These are phyloP conservation scores for Candida morakotiae DNA, from an alignment of 805 yeast genomes.

Conservation along the genomic window DNA sequence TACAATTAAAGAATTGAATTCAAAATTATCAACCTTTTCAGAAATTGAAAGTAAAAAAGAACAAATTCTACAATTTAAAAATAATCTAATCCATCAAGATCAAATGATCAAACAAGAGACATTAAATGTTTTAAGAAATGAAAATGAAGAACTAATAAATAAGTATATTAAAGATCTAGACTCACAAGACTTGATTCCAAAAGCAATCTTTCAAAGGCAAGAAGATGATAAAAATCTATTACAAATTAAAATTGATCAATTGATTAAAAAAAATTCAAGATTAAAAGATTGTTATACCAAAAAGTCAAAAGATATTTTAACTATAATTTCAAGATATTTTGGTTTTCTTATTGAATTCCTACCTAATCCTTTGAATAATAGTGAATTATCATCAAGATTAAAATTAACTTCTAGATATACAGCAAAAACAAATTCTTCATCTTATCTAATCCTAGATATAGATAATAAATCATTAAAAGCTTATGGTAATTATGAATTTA, in stretches of 20 bases:
- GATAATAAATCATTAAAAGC: conserved; percentile 53
- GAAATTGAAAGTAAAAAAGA: conserved; percentile 17
- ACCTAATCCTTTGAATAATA: conserved; percentile 38
- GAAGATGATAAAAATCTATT: conserved; percentile 48
- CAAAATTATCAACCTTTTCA: conserved; percentile 26
- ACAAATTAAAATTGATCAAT: conserved; percentile 44
- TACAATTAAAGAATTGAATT: conserved; percentile 30
- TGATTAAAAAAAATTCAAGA: conserved; percentile 50
- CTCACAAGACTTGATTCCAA: conserved; percentile 44
- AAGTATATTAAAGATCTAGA: conserved; percentile 14
- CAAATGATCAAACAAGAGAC: conserved; percentile 56
- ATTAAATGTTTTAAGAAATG: conserved; percentile 48
- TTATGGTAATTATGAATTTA: conserved; percentile 37
- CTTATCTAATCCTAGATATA: conserved; percentile 56
- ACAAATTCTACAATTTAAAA: conserved; percentile 57
- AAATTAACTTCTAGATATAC: conserved; percentile 47
- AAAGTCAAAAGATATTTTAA: conserved; percentile 69
- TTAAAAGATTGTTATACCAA: conserved; percentile 54
- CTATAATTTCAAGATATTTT: conserved; percentile 59
- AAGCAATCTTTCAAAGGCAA: conserved; percentile 58
- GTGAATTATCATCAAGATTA: conserved; percentile 49
- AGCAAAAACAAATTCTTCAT: conserved; percentile 24
- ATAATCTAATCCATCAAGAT: conserved; percentile 60
- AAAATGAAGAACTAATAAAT: conserved; percentile 53
- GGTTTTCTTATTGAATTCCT: conserved; percentile 74